phyloP scores from a whole-genome alignment of 2,329 filamentous ascomycete species.

The Diaporthe australafricana region DNA sequence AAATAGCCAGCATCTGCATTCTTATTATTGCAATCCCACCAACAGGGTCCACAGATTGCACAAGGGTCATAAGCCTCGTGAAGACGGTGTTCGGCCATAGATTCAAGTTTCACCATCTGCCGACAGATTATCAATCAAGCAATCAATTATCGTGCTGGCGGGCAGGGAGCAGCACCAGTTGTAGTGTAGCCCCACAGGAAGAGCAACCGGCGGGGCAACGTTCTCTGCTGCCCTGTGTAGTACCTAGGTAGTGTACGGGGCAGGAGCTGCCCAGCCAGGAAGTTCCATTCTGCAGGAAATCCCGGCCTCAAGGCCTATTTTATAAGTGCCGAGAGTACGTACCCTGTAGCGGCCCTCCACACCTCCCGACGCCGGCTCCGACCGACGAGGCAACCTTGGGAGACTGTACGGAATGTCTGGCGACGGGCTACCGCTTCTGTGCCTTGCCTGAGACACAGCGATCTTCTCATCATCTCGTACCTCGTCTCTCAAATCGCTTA shows the following conservation, averaged over 20 bases:
- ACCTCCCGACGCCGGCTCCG: constrained; percentile 27
- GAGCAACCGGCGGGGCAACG: constrained; percentile 15
- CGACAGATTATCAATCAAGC: constrained; percentile 8
- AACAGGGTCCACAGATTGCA: too few species aligned
- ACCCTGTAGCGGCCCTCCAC: constrained; percentile 15
- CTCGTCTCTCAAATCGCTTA: neutral
- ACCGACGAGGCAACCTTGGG: neutral
- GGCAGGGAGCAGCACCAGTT: neutral
- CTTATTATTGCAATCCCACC: too few species aligned
- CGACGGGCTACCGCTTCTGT: neutral
- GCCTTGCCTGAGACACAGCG: neutral
- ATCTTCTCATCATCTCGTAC: neutral
- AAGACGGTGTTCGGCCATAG: neutral
- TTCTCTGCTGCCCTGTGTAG: too few species aligned
- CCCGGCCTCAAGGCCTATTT: neutral
- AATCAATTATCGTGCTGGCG: neutral
- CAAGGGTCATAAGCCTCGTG: neutral
- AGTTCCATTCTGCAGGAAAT: constrained; percentile 1
- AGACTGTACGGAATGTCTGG: neutral
- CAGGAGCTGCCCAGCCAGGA: constrained; percentile 3
- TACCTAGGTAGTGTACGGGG: too few species aligned
- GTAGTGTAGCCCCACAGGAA: neutral
- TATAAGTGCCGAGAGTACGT: constrained; percentile 22
- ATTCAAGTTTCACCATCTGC: constrained; percentile 12
- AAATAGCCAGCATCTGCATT: too few species aligned